Evolutionary conservation across 129 eudicot genomes (phyloP).

Genomic region (Flaveria sonorensis): DNA sequence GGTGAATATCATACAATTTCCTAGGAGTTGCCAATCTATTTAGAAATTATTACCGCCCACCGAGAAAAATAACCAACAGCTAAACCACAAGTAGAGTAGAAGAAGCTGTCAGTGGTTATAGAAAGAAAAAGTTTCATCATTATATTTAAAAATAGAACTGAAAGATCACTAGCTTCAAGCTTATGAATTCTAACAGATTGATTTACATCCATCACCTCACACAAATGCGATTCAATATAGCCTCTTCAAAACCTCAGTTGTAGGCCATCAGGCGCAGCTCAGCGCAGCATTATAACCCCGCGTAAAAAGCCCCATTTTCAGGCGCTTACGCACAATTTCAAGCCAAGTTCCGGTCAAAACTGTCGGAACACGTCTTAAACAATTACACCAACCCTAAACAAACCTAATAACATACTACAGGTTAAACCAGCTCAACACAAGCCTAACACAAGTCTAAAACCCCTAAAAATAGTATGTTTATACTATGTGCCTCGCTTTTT

Average conservation of each 20-base stretch:
- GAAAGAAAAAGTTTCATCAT: slow-evolving; percentile 7
- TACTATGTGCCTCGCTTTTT: too few species aligned
- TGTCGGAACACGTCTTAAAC: too few species aligned
- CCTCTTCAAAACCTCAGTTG: neutral
- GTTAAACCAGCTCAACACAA: too few species aligned
- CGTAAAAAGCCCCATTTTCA: too few species aligned
- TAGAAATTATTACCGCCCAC: slow-evolving; percentile 5
- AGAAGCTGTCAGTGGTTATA: slow-evolving; percentile 10
- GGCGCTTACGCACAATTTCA: too few species aligned
- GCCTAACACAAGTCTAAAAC: too few species aligned
- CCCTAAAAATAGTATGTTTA: too few species aligned
- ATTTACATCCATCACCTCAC: neutral
- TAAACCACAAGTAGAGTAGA: neutral
- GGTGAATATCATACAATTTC: slow-evolving; percentile 8
- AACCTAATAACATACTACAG: too few species aligned
- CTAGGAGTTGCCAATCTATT: neutral
- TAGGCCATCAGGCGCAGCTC: too few species aligned
- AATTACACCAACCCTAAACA: too few species aligned
- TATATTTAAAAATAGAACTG: neutral
- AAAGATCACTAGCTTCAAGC: neutral
- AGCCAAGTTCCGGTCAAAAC: too few species aligned
- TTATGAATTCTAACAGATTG: neutral
- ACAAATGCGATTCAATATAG: neutral
- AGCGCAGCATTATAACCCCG: too few species aligned
- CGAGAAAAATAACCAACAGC: neutral